These are phyloP conservation scores for Fusarium citri DNA, from an alignment of 2,329 filamentous ascomycete species.

Conservation along the genomic window DNA sequence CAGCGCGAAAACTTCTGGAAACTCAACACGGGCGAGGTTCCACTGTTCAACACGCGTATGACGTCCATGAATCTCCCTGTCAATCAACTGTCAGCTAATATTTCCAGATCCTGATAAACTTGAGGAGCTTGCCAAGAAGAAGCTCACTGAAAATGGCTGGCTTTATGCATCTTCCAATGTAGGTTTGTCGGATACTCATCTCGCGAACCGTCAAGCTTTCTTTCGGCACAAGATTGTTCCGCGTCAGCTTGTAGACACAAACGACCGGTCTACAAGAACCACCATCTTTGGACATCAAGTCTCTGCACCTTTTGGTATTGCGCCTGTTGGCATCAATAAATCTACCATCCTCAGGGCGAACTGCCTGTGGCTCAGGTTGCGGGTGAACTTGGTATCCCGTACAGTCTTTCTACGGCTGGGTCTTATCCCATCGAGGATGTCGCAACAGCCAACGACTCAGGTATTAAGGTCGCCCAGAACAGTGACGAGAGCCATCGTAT, in stretches of 20 bases:
- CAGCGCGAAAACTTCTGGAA: slow-evolving; percentile 25
- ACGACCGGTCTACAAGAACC: neutral
- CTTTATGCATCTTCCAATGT: slow-evolving; percentile 15
- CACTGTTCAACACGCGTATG: slow-evolving; percentile 21
- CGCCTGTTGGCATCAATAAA: slow-evolving; percentile 15
- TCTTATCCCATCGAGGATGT: slow-evolving; percentile 14
- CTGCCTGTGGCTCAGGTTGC: slow-evolving; percentile 10
- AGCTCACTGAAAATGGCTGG: slow-evolving; percentile 16
- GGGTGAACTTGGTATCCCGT: slow-evolving; percentile 11
- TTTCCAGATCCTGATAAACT: slow-evolving; percentile 2
- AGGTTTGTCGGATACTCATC: slow-evolving; percentile 8
- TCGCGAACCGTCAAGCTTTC: slow-evolving; percentile 15
- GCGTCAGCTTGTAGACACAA: slow-evolving; percentile 12
- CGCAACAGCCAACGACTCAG: neutral
- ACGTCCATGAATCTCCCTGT: rapidly evolving
- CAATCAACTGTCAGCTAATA: neutral
- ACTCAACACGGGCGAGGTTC: slow-evolving; percentile 1
- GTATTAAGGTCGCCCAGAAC: neutral
- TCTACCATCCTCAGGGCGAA: slow-evolving; percentile 16
- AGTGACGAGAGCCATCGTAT: slow-evolving; percentile 3
- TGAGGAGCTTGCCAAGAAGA: slow-evolving; percentile 6
- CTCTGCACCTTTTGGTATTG: slow-evolving; percentile 20
- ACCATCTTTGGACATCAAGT: slow-evolving; percentile 1
- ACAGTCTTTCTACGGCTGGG: slow-evolving; percentile 13
- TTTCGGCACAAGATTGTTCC: slow-evolving; percentile 16